These are phyloP conservation scores for Metarhizium rileyi DNA, from an alignment of 2,329 filamentous ascomycete genomes.

Conservation along the genomic window DNA sequence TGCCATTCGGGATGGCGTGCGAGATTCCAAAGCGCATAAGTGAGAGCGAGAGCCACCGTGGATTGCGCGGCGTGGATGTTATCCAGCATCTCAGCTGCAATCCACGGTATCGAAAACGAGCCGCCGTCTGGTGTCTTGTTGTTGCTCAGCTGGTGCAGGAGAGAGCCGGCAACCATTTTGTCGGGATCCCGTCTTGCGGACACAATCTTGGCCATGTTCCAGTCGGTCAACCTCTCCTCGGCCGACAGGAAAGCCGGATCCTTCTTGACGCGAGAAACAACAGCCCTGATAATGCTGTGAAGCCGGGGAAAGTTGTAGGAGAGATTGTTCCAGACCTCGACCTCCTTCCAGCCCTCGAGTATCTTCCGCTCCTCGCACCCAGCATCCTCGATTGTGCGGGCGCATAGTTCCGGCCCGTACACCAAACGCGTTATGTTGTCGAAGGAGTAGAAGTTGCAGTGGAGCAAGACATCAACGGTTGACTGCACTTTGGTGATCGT, in stretches of 20 bases:
- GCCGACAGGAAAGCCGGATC: conserved; percentile 3
- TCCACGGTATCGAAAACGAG: background rate
- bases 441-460: conserved; percentile 6
- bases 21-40: conserved; percentile 4
- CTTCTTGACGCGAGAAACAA: background rate
- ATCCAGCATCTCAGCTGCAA: conserved; percentile 5
- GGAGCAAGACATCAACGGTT: conserved; percentile 1
- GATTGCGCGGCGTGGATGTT: conserved; percentile 7
- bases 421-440: conserved; percentile 5
- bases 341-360: conserved; percentile 2
- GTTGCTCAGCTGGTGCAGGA: conserved; percentile 2
- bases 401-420: conserved; percentile 3
- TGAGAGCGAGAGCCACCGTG: conserved; percentile 4
- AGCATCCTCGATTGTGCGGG: conserved; percentile 1
- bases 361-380: conserved; percentile 3
- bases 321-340: conserved; percentile 5
- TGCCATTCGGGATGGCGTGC: conserved; percentile 3
- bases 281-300: background rate
- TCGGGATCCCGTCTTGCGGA: background rate
- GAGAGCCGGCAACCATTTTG: conserved; percentile 1
- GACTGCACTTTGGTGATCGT: background rate
- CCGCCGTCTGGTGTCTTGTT: conserved; percentile 2
- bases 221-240: conserved; percentile 4
- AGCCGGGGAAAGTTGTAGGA: conserved; percentile 2
- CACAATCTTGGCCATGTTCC: conserved; percentile 2